Base-by-base conservation (phyloP, 2,329 filamentous ascomycete species). In the Fusarium torulosum region DNA sequence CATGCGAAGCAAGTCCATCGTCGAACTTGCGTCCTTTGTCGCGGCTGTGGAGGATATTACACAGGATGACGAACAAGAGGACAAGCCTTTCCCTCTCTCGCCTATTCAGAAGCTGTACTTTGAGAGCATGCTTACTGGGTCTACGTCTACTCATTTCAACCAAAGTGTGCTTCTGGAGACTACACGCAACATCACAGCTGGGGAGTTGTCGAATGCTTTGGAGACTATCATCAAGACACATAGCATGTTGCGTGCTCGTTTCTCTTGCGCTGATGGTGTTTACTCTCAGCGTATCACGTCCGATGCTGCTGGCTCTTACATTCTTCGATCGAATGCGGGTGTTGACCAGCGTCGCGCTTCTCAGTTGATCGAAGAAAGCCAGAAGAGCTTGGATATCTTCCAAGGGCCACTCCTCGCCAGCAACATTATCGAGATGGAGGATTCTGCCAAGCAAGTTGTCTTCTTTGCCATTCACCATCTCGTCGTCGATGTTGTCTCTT, bases 401-500 rank as follows among this genome's bases (percentile, higher is more conserved):
- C 4, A 59, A 6, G 54, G 58, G 1, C 47, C 68, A 21, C 14
- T 66, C 4, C 2, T 59, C 7, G 38, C 55, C 6, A 33, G n/a
- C 11, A 71, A 79, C 31, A 60, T 70, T 1, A 64, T 73, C 13
- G 46, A 70, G 14, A 42, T 69, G n/a, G 40, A 55, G 4, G 31
- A 6, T 6, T 33, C 10, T 7, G 33, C 44, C 7, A 35, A 63
- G 7, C 49, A 74, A 13, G 63, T 76, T 8, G 42, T 63, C 76
- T 13, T 67, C 2, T 38, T 79, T 74, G 74, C 73, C 3, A 72
- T 70, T 6, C 78, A 81, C n/a, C 79, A 81, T 40, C 69, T 81
- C 6, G 72, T 80, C 10, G 77, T 84, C 33, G 82, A 84, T 52
- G 69, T 84, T 1, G 82, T 84, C 2, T 82, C 81, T 0, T 84